Evolutionary conservation across 1,284 basidiomycete genomes (phyloP), one percentile per base, ranked within the genome.

Genomic region (Takashimella tepidaria): DNA sequence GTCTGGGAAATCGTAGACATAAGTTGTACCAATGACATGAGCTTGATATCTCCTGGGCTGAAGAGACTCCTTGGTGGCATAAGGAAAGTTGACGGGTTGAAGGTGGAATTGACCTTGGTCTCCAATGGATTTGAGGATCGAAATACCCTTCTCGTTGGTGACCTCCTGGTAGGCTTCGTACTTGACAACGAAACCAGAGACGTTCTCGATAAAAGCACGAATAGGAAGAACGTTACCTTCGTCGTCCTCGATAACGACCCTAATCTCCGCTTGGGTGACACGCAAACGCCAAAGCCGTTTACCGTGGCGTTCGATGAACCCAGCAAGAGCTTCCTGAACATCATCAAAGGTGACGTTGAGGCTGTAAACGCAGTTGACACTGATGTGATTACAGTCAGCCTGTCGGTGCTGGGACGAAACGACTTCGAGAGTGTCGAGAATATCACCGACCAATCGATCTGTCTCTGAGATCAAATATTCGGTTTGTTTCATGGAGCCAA

Each of bases 81-180:
- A 98, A 0, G 91, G 82, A 62, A 87, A 85, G 76, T 90, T 88
- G 63, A 93, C 92, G 23, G 90, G 90, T 76, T 92, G 92, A 45
- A 96, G 81, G 76, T 97, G 92, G 57, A 93, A 82, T 49, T 92
- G 89, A 10, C 93, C 92, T 57, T 92, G 89, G 6, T 78, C 75
- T 47, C 93, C 93, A 62, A 97, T 95, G 5, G 93, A 95, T 77
- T 96, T 96, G 61, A 98, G 82, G 63, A 98, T 92, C 5, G 86
- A 87, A 6, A 87, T 87, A 47, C 95, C 95, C 77, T 89, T 93
- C 73, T 98, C 93, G 45, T 90, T 96, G 43, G 85, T 86, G 66
- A 98, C 91, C 79, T 99, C 96, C 77, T 98, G 92, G 79, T 99
- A 99, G n/a, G 89, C 90, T 72, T 95, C 90, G 80, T 88, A 98